phyloP scores from a whole-genome alignment of 2,329 filamentous ascomycete genomes.

The Cladosporium sp. region DNA sequence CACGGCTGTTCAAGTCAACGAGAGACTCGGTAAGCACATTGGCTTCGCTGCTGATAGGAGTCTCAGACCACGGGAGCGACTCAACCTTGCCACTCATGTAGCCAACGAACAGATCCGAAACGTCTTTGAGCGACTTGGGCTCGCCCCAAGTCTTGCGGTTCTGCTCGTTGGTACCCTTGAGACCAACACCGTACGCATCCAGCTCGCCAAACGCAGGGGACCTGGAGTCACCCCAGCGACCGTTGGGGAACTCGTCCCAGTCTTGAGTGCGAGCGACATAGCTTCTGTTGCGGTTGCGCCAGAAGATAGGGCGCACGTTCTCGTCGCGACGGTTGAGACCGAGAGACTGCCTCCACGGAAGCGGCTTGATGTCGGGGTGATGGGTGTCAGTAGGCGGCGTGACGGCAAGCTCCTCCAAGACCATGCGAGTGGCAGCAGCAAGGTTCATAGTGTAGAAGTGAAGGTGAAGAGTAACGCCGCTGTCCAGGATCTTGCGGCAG shows the following conservation, averaged over 20 bases:
- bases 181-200: constrained; percentile 87
- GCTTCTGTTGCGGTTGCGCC: constrained; percentile 94
- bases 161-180: constrained; percentile 92
- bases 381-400: constrained; percentile 68
- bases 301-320: constrained; percentile 97
- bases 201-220: constrained; percentile 95
- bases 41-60: constrained; percentile 77
- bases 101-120: constrained; percentile 76
- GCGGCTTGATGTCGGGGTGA: constrained; percentile 55
- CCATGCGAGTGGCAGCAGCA: constrained; percentile 87
- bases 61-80: constrained; percentile 89
- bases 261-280: constrained; percentile 95
- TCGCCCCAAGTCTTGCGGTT: constrained; percentile 95
- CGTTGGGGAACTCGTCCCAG: constrained; percentile 99
- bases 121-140: constrained; percentile 72
- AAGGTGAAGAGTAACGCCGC: constrained; percentile 73
- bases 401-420: constrained; percentile 84
- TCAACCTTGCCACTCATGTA: constrained; percentile 80
- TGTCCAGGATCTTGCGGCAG: constrained; percentile 79
- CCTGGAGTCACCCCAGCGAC: constrained; percentile 94
- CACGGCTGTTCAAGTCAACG: constrained; percentile 76
- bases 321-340: constrained; percentile 84
- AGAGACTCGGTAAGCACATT: constrained; percentile 73
- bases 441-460: constrained; percentile 99
- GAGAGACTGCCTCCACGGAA: constrained; percentile 95